Evolutionary conservation across 2,329 filamentous ascomycete species (phyloP), one percentile per base, ranked within the genome.

Genomic region (Stagonosporopsis rhizophila): DNA sequence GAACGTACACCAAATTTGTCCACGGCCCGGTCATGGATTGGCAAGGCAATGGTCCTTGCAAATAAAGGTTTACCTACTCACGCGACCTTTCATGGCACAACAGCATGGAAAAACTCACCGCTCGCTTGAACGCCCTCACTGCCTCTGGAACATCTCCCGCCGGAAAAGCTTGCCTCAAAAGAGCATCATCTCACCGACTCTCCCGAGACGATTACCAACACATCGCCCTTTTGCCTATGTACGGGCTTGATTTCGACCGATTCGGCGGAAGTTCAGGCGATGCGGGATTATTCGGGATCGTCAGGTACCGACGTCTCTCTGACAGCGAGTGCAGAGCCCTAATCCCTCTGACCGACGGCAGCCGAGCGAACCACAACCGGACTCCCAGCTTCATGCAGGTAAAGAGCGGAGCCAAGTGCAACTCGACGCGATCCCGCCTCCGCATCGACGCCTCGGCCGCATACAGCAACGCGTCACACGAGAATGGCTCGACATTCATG

Each of bases 301-400:
- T 27, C 48, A 58, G 49, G 48, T 45, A 58, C 48, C 20, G 39
- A 44, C 25, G 38, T 34, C 23, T 27, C 39, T 52, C 35, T 64
- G 59, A 61, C 57, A 57, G 48, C 49, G 41, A 61, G 41, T 27
- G 42, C 49, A 60, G 56, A 53, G 46, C 32, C 25, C 27, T 27
- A 19, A 40, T 37, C 44, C 39, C 39, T 39, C 53, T 44, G 63
- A 47, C 69, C 68, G 68, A 66, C 54, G 52, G 57, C 49, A 71
- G 53, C 61, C 67, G 64, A 66, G 45, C 52, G 41, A 42, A 52
- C 37, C 46, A 44, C 28, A 25, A 32, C 11, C 23, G 32, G 44
- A 56, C 40, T 48, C 42, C 37, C 38, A 56, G 35, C 17, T 47
- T 49, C 25, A 51, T 56, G 62, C 52, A 59, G 12, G n/a, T 35